Conservation (phyloP, 805 yeast genomes). For the Candida tammaniensis region DNA sequence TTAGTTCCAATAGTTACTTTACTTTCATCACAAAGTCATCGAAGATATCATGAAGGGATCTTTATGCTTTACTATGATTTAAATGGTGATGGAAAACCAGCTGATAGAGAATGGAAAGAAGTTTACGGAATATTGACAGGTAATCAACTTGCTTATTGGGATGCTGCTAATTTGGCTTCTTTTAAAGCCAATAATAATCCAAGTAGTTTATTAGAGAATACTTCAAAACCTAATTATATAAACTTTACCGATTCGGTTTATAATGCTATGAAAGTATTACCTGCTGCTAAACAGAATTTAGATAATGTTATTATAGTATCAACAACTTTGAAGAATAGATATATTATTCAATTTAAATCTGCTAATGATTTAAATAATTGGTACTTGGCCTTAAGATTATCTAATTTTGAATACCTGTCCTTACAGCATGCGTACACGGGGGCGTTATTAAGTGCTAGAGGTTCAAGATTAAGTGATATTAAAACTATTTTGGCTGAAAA, state of each 20-base stretch:
- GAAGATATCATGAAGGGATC: conserved; percentile 74
- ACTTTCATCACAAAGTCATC: conserved; percentile 68
- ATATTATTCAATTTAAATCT: conserved; percentile 72
- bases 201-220: conserved; percentile 52
- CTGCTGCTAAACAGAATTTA: conserved; percentile 60
- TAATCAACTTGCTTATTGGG: conserved; percentile 91
- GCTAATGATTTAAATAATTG: conserved; percentile 65
- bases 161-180: conserved; percentile 62
- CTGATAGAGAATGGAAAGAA: conserved; percentile 83
- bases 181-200: conserved; percentile 45
- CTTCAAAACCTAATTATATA: conserved; percentile 78
- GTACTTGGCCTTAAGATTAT: conserved; percentile 79
- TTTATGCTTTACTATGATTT: conserved; percentile 72
- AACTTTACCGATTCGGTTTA: conserved; percentile 89
- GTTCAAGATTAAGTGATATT: conserved; percentile 82
- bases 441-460: conserved; percentile 87
- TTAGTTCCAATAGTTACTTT: conserved; percentile 71
- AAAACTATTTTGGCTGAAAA: conserved; percentile 81
- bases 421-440: conserved; percentile 97
- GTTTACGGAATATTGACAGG: conserved; percentile 91
- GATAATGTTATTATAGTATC: conserved; percentile 83
- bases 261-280: conserved; percentile 65
- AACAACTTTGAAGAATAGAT: conserved; percentile 89
- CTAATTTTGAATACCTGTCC: conserved; percentile 75
- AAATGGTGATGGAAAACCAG: conserved; percentile 82